Evolutionary conservation across 2,329 filamentous ascomycete genomes (phyloP).

Genomic region (Neofusicoccum sp.): DNA sequence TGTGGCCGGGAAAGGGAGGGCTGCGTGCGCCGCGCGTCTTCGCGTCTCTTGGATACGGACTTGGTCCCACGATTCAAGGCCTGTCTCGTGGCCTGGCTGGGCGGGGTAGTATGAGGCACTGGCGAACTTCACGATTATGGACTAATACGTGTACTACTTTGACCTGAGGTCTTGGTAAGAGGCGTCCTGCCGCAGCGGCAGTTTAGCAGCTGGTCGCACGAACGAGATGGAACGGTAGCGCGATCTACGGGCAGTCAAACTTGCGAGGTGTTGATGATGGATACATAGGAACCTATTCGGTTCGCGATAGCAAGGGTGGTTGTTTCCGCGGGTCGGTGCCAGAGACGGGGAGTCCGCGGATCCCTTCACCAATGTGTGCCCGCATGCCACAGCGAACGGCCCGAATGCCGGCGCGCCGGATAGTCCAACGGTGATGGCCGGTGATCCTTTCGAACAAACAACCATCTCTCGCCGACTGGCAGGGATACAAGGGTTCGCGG

Average conservation of each 20-base stretch:
- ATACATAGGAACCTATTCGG: not conserved
- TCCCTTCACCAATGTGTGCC: not conserved
- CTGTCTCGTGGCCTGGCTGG: no score
- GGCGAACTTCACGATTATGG: no score
- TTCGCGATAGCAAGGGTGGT: not conserved
- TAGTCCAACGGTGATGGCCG: not conserved
- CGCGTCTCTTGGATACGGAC: no score
- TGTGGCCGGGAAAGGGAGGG: no score
- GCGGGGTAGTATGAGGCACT: no score
- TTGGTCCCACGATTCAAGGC: no score
- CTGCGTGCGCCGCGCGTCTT: no score
- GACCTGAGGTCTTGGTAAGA: not conserved
- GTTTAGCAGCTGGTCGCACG: no score
- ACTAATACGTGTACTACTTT: no score
- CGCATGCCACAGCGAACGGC: not conserved
- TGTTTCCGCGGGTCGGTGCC: not conserved
- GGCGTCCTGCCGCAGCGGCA: slow-evolving; percentile 2
- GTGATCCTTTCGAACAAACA: not conserved
- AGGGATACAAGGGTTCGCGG: slow-evolving; percentile 12
- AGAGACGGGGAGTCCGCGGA: not conserved
- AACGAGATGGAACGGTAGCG: not conserved
- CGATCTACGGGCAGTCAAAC: not conserved
- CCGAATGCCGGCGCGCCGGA: slow-evolving; percentile 7
- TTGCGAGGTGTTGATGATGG: not conserved
- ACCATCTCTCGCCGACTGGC: not conserved